Base-by-base conservation (phyloP, 2,329 filamentous ascomycete genomes). In the Fusarium sacchari region DNA sequence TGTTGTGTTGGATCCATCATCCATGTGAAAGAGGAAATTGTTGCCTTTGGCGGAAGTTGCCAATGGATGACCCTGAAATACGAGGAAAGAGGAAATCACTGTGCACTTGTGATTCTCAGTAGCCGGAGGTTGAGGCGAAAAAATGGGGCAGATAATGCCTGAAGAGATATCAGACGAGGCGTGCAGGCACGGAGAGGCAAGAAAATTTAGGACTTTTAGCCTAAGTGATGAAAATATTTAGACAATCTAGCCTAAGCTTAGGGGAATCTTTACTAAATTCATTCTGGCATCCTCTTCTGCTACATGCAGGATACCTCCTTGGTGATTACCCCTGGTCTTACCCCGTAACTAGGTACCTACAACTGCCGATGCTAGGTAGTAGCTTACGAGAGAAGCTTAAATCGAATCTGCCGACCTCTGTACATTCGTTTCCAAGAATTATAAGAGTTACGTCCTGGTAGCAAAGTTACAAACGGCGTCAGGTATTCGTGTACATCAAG, bases 371-470 rank as follows among this genome's bases (percentile, higher is more conserved):
- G 40, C 10, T 13, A 32, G 46, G n/a, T n/a, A n/a, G n/a, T n/a
- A 71, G 55, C 67, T 71, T 71, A 62, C 36, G 34, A 17, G 26
- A 56, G 64, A 71, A 71, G 68, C 62, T 71, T 71, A 63, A 62
- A 12, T 30, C 15, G 24, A 34, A 32, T 24, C 17, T 20, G 17
- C 15, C 47, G 47, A 34, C 12, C 15, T 18, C 32, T 5, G 12
- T 32, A 32, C 13, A 32, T 12, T 11, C 32, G 5, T 32, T 32
- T 14, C 32, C 13, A 32, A 32, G 2, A 12, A 32, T 32, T 14
- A 32, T 32, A 14, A 32, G 17, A 18, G 14, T 30, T n/a, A 17
- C 20, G 11, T 30, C 44, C 43, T 26, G 17, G 43, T 26, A 20
- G 43, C 7, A 26, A 14, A 9, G 13, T 30, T 30, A 3, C 6